Percentiles rank a stretch among this genome's conserved stretches.
Conservation (phyloP, 1,139 yeast genomes). For the Scheffersomyces quercinus region DNA sequence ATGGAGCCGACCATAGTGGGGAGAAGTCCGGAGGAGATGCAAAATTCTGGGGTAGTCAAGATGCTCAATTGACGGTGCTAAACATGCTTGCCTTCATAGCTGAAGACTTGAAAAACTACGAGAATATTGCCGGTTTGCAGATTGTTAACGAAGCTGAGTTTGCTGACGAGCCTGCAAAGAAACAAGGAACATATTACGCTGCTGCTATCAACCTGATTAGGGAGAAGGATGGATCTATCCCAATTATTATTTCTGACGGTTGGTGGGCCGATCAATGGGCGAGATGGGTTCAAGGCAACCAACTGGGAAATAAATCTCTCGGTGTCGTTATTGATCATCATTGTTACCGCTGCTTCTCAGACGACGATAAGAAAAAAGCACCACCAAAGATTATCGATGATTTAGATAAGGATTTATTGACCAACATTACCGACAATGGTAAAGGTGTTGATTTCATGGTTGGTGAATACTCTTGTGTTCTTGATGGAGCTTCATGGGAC, state of each 20-base stretch:
- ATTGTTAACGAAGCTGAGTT: slow-evolving; percentile 82
- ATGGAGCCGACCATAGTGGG: slow-evolving; percentile 82
- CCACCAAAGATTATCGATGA: slow-evolving; percentile 66
- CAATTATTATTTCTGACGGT: slow-evolving; percentile 85
- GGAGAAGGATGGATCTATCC: slow-evolving; percentile 53
- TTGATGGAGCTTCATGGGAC: slow-evolving; percentile 76
- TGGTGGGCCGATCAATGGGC: slow-evolving; percentile 90
- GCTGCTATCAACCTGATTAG: slow-evolving; percentile 67
- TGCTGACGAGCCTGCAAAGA: slow-evolving; percentile 45
- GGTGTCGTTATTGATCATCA: slow-evolving; percentile 84
- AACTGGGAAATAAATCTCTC: slow-evolving; percentile 36
- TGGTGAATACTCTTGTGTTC: slow-evolving; percentile 90
- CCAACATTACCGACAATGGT: slow-evolving; percentile 47
- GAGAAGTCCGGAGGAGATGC: slow-evolving; percentile 52
- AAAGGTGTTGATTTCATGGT: slow-evolving; percentile 69
- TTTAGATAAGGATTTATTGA: slow-evolving; percentile 52
- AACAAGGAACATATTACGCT: slow-evolving; percentile 64
- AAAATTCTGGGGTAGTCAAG: slow-evolving; percentile 61
- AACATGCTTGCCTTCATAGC: slow-evolving; percentile 63
- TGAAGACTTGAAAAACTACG: slow-evolving; percentile 52
- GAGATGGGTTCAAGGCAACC: slow-evolving; percentile 55
- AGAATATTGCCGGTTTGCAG: slow-evolving; percentile 80
- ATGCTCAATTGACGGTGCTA: slow-evolving; percentile 46
- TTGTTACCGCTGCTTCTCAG: slow-evolving; percentile 82
- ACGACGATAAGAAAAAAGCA: slow-evolving; percentile 62